Evolutionary conservation across 139 green algal species (phyloP).

Genomic region (Tetraselmis chui): DNA sequence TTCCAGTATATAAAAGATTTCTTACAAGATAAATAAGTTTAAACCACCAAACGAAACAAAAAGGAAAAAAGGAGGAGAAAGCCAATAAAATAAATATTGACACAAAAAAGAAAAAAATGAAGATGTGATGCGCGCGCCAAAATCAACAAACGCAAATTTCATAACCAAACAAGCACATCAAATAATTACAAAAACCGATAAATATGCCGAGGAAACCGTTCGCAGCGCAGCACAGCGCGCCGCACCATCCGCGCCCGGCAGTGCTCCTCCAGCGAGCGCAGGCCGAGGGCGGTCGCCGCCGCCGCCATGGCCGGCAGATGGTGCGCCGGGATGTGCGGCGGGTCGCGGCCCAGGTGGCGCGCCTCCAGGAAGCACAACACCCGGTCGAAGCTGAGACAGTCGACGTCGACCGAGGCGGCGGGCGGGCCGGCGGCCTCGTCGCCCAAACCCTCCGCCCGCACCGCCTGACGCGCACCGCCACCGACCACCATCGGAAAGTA

Average conservation of each 20-base stretch:
- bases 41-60: no score
- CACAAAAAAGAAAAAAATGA: no score
- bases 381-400: conserved; percentile 61
- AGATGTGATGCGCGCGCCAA: no score
- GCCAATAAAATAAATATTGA: no score
- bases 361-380: conserved; percentile 64
- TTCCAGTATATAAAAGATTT: no score
- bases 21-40: no score
- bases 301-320: conserved; percentile 27
- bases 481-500: no score
- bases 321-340: conserved; percentile 41
- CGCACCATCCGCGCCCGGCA: conserved; percentile 28
- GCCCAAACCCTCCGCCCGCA: background rate
- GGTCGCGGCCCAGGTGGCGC: conserved; percentile 11
- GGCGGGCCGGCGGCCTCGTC: background rate
- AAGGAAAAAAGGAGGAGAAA: no score
- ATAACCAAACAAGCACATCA: no score
- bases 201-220: background rate
- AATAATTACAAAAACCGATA: background rate
- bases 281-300: conserved; percentile 35
- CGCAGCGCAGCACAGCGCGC: background rate
- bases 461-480: no score
- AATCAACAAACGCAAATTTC: no score
- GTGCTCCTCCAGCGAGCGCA: conserved; percentile 41
- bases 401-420: conserved; percentile 32